A percentile compares a stretch with the other conserved stretches of the same genome.
These are phyloP conservation scores for Diaporthe ampelina DNA, from an alignment of 2,329 filamentous ascomycete genomes.

Conservation along the genomic window DNA sequence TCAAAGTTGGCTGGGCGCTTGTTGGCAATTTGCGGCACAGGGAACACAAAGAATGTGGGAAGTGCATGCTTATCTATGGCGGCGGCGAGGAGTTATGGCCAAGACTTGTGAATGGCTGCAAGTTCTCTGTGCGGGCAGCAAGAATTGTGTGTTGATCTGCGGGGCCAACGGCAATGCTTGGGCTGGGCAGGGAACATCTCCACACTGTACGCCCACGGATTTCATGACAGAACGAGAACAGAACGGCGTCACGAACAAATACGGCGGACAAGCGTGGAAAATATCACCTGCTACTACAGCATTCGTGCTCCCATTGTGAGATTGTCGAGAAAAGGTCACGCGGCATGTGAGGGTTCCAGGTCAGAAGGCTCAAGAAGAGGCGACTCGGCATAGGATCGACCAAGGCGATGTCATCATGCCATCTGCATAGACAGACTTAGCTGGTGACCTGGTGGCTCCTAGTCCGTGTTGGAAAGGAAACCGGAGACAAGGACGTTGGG, in stretches of 20 bases:
- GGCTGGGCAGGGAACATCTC: slow-evolving; percentile 25
- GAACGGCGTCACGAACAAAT: background rate
- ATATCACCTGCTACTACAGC: background rate
- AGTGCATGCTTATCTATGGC: slow-evolving; percentile 4
- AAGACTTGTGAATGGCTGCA: slow-evolving; percentile 26
- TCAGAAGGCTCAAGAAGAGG: background rate
- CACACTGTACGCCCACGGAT: background rate
- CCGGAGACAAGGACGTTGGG: slow-evolving; percentile 15
- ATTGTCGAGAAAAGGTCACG: background rate
- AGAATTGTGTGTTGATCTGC: slow-evolving; percentile 3
- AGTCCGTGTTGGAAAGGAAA: background rate
- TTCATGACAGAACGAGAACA: background rate
- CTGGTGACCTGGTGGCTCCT: background rate
- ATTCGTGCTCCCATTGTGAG: background rate
- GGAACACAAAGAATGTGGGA: background rate
- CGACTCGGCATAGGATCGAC: background rate
- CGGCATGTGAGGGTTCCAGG: background rate
- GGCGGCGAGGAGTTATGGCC: background rate
- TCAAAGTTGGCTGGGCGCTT: slow-evolving; percentile 11
- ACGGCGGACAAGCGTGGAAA: background rate
- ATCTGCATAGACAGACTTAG: background rate
- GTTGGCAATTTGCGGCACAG: slow-evolving; percentile 8
- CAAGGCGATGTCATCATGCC: background rate
- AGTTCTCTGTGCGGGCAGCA: slow-evolving; percentile 6
- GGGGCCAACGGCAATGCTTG: slow-evolving; percentile 4